Evolutionary conservation across 2,329 filamentous ascomycete species (phyloP), one percentile per base, ranked within the genome.

Genomic region (Orbilia quercus): DNA sequence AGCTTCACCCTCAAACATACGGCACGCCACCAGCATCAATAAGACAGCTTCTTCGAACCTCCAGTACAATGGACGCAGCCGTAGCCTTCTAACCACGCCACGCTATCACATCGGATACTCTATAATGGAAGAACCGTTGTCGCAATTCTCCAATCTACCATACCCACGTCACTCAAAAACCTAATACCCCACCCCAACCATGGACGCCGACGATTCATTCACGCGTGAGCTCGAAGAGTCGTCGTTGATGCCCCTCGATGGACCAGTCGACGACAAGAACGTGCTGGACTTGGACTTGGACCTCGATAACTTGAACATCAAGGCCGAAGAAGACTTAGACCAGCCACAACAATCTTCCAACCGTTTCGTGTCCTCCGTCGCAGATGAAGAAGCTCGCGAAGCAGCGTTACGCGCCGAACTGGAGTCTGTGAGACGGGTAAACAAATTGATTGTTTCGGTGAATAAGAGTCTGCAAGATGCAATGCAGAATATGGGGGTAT

Each of bases 371-470:
- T 72, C 67, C 9, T 65, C 58, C 3, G 59, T 72, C 20, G 67
- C 67, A 14, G 82, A 84, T 2, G 85, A 90, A 77, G 87, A 90
- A 78, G 84, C 86, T 18, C 89, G 91, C 48, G 91, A 96, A 75
- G 87, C 87, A 1, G 86, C 87, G 12, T 83, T 99, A 77, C 89
- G 87, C 14, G 88, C 86, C 63, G 95, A 99, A 81, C 83, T 98
- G 25, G 89, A 92, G 75, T 90, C 89, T 51, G 89, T 99, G 31
- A 88, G 90, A 69, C 90, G 90, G 77, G 91, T 98, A 79, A 99
- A 99, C 81, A 86, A 89, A 77, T 89, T 92, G 42, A 91, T 99
- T 72, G 92, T 97, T 80, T 87, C 87, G 20, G 87, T 93, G 25
- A 85, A 92, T 23, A 85, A 85, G 31, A 91, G 89, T 45, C 82